Evolutionary conservation across 306 rosid species (phyloP).

Genomic region (Vigna radiata): DNA sequence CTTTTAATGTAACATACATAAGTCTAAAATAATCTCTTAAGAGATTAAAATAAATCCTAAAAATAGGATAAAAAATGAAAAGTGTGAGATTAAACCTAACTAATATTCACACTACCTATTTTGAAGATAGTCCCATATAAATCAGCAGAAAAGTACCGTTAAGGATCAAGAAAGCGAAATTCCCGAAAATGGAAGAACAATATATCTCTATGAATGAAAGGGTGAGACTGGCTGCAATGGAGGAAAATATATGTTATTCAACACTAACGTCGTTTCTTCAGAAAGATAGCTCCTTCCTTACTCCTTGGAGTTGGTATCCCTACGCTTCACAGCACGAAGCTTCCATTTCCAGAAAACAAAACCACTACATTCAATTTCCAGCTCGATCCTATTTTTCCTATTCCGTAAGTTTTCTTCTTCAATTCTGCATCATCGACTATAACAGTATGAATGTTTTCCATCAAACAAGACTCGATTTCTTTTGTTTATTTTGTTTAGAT

Average conservation of each 20-base stretch:
- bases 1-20: too few relatives aligned
- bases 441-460: too few relatives aligned
- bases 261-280: conserved; percentile 32
- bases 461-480: not conserved
- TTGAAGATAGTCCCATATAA: not conserved
- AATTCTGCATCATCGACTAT: not conserved
- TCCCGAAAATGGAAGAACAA: not conserved
- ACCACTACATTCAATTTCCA: not conserved
- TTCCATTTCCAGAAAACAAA: not conserved
- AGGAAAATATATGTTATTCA: not conserved
- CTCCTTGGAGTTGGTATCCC: conserved; percentile 41
- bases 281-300: conserved; percentile 44
- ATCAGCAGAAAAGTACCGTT: not conserved
- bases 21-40: too few relatives aligned
- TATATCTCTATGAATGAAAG: not conserved
- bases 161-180: not conserved
- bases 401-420: not conserved
- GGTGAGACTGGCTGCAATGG: not conserved
- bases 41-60: too few relatives aligned
- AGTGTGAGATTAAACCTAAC: too few relatives aligned
- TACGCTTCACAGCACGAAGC: not conserved
- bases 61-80: too few relatives aligned
- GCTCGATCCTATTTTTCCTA: conserved; percentile 28
- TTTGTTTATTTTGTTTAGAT: conserved; percentile 6
- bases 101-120: not conserved